Evolutionary conservation across 148 eudicot genomes (phyloP).

Genomic region (Polygonum aviculare): DNA sequence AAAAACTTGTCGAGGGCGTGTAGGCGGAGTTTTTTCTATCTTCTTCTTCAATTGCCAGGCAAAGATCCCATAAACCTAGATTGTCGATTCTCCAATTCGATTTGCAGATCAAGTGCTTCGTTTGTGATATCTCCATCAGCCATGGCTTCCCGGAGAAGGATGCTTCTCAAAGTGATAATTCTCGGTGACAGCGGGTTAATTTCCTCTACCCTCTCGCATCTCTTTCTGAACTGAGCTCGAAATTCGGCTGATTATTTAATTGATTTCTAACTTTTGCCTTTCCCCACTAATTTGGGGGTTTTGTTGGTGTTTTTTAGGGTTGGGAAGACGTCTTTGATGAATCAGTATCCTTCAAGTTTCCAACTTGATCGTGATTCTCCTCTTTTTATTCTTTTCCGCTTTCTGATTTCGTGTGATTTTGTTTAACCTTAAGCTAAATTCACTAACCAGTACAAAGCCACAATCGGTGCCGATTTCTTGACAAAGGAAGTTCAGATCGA

Average conservation of each 20-base stretch:
- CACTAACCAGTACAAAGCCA: slow-evolving; percentile 67
- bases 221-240: not conserved
- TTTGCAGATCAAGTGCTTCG: no score
- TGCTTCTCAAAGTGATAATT: slow-evolving; percentile 72
- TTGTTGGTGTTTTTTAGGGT: slow-evolving; percentile 31
- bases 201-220: not conserved
- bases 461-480: slow-evolving; percentile 82
- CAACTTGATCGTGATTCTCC: not conserved
- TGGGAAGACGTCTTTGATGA: slow-evolving; percentile 86
- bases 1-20: no score
- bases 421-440: slow-evolving; percentile 33
- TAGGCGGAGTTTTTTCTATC: no score
- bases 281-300: not conserved
- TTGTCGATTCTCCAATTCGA: no score
- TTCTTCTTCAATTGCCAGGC: no score
- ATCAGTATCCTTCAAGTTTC: slow-evolving; percentile 49
- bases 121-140: not conserved
- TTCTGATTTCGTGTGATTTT: slow-evolving; percentile 4
- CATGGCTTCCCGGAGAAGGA: slow-evolving; percentile 59
- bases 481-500: slow-evolving; percentile 76
- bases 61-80: no score
- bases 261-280: not conserved
- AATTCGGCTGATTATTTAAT: not conserved
- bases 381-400: not conserved
- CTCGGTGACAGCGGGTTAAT: slow-evolving; percentile 79